Conservation (phyloP, 345 rosid species). For the Pistacia atlantica region DNA sequence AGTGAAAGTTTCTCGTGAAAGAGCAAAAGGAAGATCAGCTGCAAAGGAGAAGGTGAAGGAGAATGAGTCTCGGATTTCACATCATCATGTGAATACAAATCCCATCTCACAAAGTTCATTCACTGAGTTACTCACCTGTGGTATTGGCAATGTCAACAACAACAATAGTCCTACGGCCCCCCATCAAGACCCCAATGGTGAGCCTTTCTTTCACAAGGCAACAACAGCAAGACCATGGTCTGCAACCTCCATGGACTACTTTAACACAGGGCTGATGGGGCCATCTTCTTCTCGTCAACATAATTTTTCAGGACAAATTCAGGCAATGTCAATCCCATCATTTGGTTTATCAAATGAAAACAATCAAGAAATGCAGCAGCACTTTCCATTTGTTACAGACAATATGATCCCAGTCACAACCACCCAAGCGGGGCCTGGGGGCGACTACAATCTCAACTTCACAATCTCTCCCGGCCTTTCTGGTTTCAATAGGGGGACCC, state of each 20-base stretch:
- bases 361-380: conserved; percentile 68
- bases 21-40: conserved; percentile 76
- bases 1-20: conserved; percentile 60
- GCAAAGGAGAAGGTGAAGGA: conserved; percentile 86
- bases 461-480: conserved; percentile 77
- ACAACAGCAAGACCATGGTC: conserved; percentile 57
- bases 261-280: conserved; percentile 48
- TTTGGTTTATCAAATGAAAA: conserved; percentile 45
- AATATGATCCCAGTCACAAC: conserved; percentile 68
- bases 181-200: conserved; percentile 28
- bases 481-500: conserved; percentile 99
- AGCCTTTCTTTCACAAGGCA: conserved; percentile 40
- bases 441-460: conserved; percentile 76
- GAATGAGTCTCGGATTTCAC: conserved; percentile 31
- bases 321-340: conserved; percentile 41
- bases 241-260: conserved; percentile 66
- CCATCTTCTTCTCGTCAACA: conserved; percentile 44
- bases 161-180: conserved; percentile 39
- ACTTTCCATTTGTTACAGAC: conserved; percentile 74
- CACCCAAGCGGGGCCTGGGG: conserved; percentile 39
- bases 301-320: conserved; percentile 49
- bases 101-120: conserved; percentile 54
- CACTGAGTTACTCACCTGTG: conserved; percentile 83
- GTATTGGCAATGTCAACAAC: conserved; percentile 37
- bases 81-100: conserved; percentile 30